Base-by-base conservation (phyloP, 2,329 filamentous ascomycete genomes). In the Ceratocystis papillata region DNA sequence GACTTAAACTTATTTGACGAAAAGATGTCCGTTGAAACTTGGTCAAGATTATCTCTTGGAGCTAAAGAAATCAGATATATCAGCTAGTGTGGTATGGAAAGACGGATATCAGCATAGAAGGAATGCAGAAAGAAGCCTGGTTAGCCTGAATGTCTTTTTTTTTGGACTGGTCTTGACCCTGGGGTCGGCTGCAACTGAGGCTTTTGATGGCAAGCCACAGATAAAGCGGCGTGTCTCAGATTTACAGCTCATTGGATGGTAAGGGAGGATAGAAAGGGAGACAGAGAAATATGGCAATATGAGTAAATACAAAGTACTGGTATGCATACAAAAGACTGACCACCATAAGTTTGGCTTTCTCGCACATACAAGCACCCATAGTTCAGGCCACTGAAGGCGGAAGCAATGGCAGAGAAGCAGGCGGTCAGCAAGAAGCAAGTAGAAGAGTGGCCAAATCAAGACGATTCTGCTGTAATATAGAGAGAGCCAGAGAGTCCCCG, bases 221-320 rank as follows among this genome's bases (percentile, higher is more conserved):
- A 48, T 62, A 17, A 62, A 30, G 60, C 37, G 33, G 20, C 22
- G 22, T 20, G 60, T 59, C 55, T 59, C 55, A 59, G 55, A 59
- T 59, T 41, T n/a, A 59, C 17, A 37, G 55, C 55, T 30, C 37
- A 41, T 41, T 41, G 10, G 37, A 41, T 41, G 12, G 37, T 41
- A 4, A 41, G 37, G 37, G 10, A 15, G 12, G 37, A 41, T 41
- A 12, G 37, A 12, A 41, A 59, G 53, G n/a, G 25, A 25, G 25
- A 4, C 25, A 59, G 12, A 57, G 17, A 5, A 28, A 2, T 25
- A 30, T 33, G 30, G 53, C 12, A 22, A 8, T 8, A 8, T 20
- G 15, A 53, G 22, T 8, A 6, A 33, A 33, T 7, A 7, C 30
- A 33, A 33, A 7, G 30, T 7, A 33, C 6, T 33, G 30, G 15